phyloP scores from a whole-genome alignment of 2,329 filamentous ascomycete species.

The Aspergillus neoniger region DNA sequence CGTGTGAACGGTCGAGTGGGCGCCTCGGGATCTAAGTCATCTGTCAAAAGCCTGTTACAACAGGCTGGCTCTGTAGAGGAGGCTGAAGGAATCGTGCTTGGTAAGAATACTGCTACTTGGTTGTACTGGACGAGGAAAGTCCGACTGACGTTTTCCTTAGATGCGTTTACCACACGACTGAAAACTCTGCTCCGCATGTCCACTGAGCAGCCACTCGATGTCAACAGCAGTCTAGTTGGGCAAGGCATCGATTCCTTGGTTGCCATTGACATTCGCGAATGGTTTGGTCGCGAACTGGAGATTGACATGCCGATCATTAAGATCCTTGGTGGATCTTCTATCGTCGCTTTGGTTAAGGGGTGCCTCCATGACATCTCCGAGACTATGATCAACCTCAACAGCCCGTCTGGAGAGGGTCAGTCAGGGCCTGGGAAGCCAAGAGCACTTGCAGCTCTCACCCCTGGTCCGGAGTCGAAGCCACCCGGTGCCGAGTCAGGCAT shows the following conservation, averaged over 20 bases:
- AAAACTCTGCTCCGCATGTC: neutral
- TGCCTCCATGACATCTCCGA: no score
- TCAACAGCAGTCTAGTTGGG: constrained; percentile 6
- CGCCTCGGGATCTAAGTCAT: neutral
- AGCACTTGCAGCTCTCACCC: no score
- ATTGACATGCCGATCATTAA: neutral
- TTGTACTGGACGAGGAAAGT: no score
- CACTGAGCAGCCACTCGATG: neutral
- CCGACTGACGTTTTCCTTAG: no score
- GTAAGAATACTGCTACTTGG: neutral
- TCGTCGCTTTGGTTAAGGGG: neutral
- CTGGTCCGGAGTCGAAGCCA: no score
- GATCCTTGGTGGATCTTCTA: neutral
- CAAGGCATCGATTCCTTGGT: constrained; percentile 11
- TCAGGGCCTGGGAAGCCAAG: no score
- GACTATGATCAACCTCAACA: no score
- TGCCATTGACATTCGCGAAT: constrained; percentile 1
- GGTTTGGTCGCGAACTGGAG: constrained; percentile 13
- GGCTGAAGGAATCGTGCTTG: neutral
- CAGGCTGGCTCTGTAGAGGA: neutral
- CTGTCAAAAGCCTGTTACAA: neutral
- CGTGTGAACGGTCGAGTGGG: no score
- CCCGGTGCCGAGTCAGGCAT: no score
- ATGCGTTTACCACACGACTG: neutral
- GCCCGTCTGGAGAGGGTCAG: no score